phyloP scores from a whole-genome alignment of 768 basidiomycete species.

The Leccinum incarnatum region DNA sequence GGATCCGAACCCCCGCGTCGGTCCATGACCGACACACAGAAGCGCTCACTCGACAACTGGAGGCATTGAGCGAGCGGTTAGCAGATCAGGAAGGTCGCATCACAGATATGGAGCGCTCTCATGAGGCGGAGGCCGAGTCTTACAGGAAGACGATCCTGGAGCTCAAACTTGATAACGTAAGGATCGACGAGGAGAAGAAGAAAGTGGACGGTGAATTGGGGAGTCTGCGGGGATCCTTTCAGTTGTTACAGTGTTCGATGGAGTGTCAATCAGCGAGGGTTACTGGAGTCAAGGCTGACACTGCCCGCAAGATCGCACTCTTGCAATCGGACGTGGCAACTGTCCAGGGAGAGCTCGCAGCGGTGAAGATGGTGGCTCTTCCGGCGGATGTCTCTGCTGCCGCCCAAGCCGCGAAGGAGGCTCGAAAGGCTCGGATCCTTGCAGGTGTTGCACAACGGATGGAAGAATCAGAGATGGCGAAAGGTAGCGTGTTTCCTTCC shows the following conservation, averaged over 20 bases:
- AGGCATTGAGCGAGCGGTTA: constrained; percentile 5
- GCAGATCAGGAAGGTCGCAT: constrained; percentile 16
- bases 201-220: constrained; percentile 1
- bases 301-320: constrained; percentile 16
- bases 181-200: constrained; percentile 9
- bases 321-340: constrained; percentile 13
- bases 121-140: neutral
- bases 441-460: neutral
- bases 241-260: neutral
- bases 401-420: constrained; percentile 8
- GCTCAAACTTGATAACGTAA: constrained; percentile 10
- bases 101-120: constrained; percentile 6
- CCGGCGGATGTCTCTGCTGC: neutral
- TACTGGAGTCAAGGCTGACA: constrained; percentile 15
- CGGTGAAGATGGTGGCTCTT: constrained; percentile 3
- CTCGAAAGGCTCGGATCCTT: neutral
- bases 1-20: neutral
- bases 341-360: constrained; percentile 8
- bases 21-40: neutral
- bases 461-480: neutral
- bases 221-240: constrained; percentile 4
- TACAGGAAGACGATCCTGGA: constrained; percentile 9
- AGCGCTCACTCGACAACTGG: constrained; percentile 8
- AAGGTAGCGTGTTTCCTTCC: constrained; percentile 5
- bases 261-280: constrained; percentile 17